phyloP scores from a whole-genome alignment of 2,329 filamentous ascomycete species.

The Escovopsis sp. region DNA sequence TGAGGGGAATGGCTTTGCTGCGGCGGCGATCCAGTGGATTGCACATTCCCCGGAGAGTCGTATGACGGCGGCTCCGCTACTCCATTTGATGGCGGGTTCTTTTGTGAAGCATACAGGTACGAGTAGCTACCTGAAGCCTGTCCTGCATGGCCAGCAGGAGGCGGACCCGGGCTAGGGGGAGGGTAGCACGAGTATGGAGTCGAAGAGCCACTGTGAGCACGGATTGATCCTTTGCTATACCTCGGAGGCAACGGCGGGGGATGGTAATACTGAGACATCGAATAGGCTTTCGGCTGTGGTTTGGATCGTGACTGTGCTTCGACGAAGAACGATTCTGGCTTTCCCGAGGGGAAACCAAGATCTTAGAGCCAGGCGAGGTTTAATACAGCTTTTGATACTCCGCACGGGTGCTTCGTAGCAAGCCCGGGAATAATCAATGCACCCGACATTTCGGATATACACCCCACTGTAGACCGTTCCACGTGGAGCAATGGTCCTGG shows the following conservation, averaged over 20 bases:
- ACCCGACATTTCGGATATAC: neutral
- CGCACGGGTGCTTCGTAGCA: no score
- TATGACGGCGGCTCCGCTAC: no score
- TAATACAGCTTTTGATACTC: no score
- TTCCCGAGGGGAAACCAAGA: no score
- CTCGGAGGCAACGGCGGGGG: conserved; percentile 3
- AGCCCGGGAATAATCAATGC: no score
- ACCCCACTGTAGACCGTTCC: neutral
- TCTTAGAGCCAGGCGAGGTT: no score
- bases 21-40: neutral
- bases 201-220: neutral
- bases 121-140: no score
- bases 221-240: neutral
- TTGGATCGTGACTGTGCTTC: no score
- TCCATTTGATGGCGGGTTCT: no score
- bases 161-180: neutral
- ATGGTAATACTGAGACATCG: conserved; percentile 2
- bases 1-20: neutral
- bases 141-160: no score
- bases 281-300: neutral
- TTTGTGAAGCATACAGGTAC: no score
- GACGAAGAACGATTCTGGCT: no score
- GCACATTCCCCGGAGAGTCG: neutral
- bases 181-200: neutral
- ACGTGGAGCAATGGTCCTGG: neutral